Conservation (phyloP, 768 basidiomycete genomes). For the Mycena epipterygia region DNA sequence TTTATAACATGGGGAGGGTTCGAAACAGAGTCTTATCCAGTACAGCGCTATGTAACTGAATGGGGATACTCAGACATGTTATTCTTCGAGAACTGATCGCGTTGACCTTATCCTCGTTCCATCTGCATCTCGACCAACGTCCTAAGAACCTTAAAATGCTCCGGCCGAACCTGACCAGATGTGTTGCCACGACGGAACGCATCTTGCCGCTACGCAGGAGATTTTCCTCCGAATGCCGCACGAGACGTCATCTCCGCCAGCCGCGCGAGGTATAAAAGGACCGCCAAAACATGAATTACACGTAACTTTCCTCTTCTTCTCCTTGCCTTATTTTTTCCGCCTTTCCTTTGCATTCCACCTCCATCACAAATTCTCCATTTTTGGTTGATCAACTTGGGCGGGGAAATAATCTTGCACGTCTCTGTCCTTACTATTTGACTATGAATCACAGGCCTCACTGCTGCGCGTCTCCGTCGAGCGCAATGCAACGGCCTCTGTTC, state of each 20-base stretch:
- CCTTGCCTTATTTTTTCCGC: not conserved
- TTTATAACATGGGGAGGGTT: too few relatives aligned
- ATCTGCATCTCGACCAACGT: not conserved
- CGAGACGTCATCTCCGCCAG: slow-evolving; percentile 1
- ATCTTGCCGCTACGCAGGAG: not conserved
- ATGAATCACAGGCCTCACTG: slow-evolving; percentile 53
- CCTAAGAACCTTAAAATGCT: not conserved
- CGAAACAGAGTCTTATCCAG: too few relatives aligned
- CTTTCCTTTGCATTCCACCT: too few relatives aligned
- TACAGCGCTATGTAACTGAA: not conserved
- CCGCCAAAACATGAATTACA: not conserved
- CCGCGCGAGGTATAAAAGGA: not conserved
- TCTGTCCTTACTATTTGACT: slow-evolving; percentile 46
- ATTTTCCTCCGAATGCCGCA: not conserved
- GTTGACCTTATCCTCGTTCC: not conserved
- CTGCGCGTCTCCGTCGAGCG: slow-evolving; percentile 50
- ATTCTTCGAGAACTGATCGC: not conserved
- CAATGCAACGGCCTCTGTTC: slow-evolving; percentile 60
- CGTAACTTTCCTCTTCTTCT: not conserved
- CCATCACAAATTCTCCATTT: not conserved
- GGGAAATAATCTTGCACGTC: not conserved
- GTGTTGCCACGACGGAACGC: not conserved
- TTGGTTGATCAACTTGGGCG: not conserved
- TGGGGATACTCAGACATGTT: not conserved
- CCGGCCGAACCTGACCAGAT: not conserved